Conservation (phyloP, 345 rosid genomes). For the Linum lewisii region DNA sequence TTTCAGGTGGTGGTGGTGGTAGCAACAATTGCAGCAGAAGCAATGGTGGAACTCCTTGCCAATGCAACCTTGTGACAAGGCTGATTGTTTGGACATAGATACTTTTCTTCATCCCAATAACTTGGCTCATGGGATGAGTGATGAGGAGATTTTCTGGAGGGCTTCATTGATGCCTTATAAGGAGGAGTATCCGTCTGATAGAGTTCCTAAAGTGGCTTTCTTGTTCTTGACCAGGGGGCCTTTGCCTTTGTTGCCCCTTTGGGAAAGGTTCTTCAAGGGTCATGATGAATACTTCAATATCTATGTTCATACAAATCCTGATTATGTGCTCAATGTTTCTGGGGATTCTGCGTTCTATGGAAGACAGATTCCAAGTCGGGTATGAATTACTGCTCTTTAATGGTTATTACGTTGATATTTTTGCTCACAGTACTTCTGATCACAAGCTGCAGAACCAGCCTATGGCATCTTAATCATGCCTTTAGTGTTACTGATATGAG, state of each 20-base stretch:
- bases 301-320: constrained; percentile 56
- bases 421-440: too few relatives aligned
- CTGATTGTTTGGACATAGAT: constrained; percentile 43
- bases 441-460: too few relatives aligned
- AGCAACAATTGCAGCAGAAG: background rate
- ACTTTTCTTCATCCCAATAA: constrained; percentile 41
- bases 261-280: constrained; percentile 83
- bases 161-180: constrained; percentile 71
- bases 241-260: constrained; percentile 70
- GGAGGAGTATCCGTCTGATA: constrained; percentile 46
- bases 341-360: constrained; percentile 47
- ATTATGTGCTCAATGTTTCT: constrained; percentile 46
- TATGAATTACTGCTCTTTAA: constrained; percentile 12
- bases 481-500: too few relatives aligned
- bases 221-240: constrained; percentile 91
- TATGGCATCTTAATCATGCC: too few relatives aligned
- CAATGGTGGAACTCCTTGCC: background rate
- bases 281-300: constrained; percentile 46
- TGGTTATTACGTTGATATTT: too few relatives aligned
- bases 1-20: constrained; percentile 18
- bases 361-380: constrained; percentile 79
- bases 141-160: constrained; percentile 70
- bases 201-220: constrained; percentile 75
- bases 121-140: constrained; percentile 48
- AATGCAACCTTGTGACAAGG: constrained; percentile 26